Evolutionary conservation across 1,284 basidiomycete species (phyloP), one percentile per base, ranked within the genome.

Genomic region (Moesziomyces sp.): DNA sequence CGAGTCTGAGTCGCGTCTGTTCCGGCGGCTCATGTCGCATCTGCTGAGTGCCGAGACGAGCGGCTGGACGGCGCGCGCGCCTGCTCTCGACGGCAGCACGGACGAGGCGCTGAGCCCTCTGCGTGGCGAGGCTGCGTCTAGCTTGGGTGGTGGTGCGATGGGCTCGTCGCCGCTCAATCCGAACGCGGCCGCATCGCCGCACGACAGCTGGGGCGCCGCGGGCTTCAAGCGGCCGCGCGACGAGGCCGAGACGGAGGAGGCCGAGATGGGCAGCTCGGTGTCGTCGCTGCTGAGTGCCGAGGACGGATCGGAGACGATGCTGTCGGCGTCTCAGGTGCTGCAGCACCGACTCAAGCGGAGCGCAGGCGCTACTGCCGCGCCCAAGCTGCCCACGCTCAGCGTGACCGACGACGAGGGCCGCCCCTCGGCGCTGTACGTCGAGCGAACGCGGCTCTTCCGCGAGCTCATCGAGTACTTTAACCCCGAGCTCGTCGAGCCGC

Each of bases 21-120:
- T 85, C 75, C 74, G 83, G 6, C 53, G 64, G 5, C 83, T 85
- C 67, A 85, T 85, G 82, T 63, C 78, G 28, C 72, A 79, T 21
- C 66, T 85, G 65, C 78, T 52, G 21, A 65, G 61, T 30, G 60
- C 67, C 13, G 56, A 68, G 38, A 60, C 46, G n/a, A 53, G 58
- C 3, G 19, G 38, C 16, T 43, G 35, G 14, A 34, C 43, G 26
- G 54, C 45, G 42, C 58, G 46, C 7, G 21, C 13, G 21, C 30
- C 30, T 30, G 40, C 8, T 3, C 24, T 51, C 13, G 59, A 62
- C 6, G 10, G 40, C 9, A 57, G 46, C 28, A 19, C 51, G 13
- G 66, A 62, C 34, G 59, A 63, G 16, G 30, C 30, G 30, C 9
- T 8, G 30, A 30, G 30, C 30, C 8, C 9, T 1, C 11, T 30